Evolutionary conservation across 2,329 filamentous ascomycete genomes (phyloP), one percentile per base, ranked within the genome.

Genomic region (Fusarium luffae): DNA sequence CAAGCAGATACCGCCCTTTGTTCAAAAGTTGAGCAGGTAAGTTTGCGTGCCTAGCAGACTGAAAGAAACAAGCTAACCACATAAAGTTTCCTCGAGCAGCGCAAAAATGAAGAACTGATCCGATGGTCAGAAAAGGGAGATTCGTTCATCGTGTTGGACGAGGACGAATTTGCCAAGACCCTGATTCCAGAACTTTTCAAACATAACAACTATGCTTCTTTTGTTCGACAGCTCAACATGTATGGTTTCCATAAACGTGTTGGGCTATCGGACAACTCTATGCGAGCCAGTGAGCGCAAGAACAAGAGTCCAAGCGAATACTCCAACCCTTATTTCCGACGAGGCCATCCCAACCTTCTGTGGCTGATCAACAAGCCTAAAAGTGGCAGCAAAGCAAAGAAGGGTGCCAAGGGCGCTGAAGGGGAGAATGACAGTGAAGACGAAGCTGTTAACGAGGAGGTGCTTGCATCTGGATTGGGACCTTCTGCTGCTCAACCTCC

Each of bases 261-360:
- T 6, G 93, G 93, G 6, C 86, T 99, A 19, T 97, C 94, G 6
- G 96, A 99, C 80, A 98, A 98, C 77, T 98, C 94, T 0, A 97
- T 99, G 92, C 92, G 96, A 72, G 94, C 97, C 8, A 98, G 94
- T 77, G 96, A 98, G 82, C 91, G 94, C 66, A 97, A 98, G 79
- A 95, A 95, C 78, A 99, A 99, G 83, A 97, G 94, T 62, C 96
- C 96, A 0, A 98, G 94, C 85, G 96, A 98, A 84, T 99, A 99
- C 79, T 94, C 93, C 73, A 98, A 99, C 79, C 93, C 93, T 12
- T 99, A 94, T 82, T 99, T 99, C 82, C 93, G 94, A 74, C 92
- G 94, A 47, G 95, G 94, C 7, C 91, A 97, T 71, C 94, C 94
- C 6, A 97, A 98, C 78, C 84, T 99, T 49, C 84, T 98, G 7